Conservation (phyloP, 140 eudicot species). For the Ambrosia hybrid region DNA sequence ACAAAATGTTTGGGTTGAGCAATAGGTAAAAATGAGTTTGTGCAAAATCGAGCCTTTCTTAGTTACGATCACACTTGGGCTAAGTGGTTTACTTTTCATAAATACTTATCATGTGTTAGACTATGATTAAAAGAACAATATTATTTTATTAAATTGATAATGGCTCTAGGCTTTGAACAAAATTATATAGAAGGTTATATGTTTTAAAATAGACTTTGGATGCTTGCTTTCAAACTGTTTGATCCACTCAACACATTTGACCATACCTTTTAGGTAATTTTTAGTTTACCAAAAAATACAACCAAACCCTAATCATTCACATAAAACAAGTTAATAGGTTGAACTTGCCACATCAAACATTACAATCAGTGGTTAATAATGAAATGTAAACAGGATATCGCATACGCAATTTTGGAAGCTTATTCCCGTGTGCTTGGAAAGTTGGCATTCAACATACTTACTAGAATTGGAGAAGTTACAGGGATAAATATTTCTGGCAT, state of each 20-base stretch:
- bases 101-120: background rate
- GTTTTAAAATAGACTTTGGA: background rate
- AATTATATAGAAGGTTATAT: background rate
- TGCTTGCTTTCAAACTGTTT: background rate
- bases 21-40: background rate
- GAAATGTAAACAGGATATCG: constrained; percentile 60
- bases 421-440: constrained; percentile 87
- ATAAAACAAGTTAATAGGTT: background rate
- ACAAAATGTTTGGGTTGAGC: background rate
- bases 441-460: constrained; percentile 72
- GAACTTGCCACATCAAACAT: background rate
- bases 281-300: background rate
- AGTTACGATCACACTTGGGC: too few relatives aligned
- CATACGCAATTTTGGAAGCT: constrained; percentile 85
- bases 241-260: background rate
- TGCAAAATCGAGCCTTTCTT: background rate
- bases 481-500: constrained; percentile 43
- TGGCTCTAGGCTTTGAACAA: background rate
- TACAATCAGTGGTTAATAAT: background rate
- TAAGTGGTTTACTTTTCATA: background rate
- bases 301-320: background rate
- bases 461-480: constrained; percentile 73
- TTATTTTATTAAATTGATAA: background rate
- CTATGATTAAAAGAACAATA: background rate
- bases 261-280: background rate